These are phyloP conservation scores for Cryphonectria parasitica DNA, from an alignment of 2,329 filamentous ascomycete genomes.

Conservation along the genomic window DNA sequence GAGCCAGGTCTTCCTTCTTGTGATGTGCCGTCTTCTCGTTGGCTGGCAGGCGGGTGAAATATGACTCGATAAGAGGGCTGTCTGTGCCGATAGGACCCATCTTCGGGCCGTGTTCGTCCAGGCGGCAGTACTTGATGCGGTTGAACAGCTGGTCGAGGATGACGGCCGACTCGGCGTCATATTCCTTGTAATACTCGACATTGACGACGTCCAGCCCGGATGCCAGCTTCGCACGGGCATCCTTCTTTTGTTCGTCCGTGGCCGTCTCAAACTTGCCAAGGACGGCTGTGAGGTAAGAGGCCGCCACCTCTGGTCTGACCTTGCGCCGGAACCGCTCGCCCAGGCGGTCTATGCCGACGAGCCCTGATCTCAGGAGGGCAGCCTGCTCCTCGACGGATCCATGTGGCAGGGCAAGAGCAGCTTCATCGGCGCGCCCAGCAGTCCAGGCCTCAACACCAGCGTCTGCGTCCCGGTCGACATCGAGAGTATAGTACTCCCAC, in stretches of 20 bases:
- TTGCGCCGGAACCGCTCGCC: slow-evolving; percentile 77
- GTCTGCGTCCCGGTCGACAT: slow-evolving; percentile 74
- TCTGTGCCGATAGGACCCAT: slow-evolving; percentile 75
- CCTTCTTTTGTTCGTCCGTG: slow-evolving; percentile 46
- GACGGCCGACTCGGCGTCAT: slow-evolving; percentile 78
- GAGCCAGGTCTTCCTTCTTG: slow-evolving; percentile 73
- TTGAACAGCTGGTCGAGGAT: slow-evolving; percentile 93
- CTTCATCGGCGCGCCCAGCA: slow-evolving; percentile 46
- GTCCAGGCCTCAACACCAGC: slow-evolving; percentile 74
- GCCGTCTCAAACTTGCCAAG: slow-evolving; percentile 67
- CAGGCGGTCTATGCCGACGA: slow-evolving; percentile 73
- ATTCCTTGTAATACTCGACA: slow-evolving; percentile 87
- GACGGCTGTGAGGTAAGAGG: slow-evolving; percentile 68
- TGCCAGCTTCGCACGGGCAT: slow-evolving; percentile 58
- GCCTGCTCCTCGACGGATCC: slow-evolving; percentile 55
- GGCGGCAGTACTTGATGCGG: slow-evolving; percentile 88
- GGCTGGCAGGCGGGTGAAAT: slow-evolving; percentile 86
- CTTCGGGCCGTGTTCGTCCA: slow-evolving; percentile 92
- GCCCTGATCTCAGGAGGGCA: slow-evolving; percentile 67
- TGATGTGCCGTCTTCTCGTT: slow-evolving; percentile 81
- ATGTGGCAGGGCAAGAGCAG: slow-evolving; percentile 56
- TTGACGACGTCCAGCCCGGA: slow-evolving; percentile 83
- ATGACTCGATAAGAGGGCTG: slow-evolving; percentile 86
- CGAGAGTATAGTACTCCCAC: slow-evolving; percentile 91
- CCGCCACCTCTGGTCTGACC: slow-evolving; percentile 71